Conservation (phyloP, 2,329 filamentous ascomycete species). For the Daldinia sp. region DNA sequence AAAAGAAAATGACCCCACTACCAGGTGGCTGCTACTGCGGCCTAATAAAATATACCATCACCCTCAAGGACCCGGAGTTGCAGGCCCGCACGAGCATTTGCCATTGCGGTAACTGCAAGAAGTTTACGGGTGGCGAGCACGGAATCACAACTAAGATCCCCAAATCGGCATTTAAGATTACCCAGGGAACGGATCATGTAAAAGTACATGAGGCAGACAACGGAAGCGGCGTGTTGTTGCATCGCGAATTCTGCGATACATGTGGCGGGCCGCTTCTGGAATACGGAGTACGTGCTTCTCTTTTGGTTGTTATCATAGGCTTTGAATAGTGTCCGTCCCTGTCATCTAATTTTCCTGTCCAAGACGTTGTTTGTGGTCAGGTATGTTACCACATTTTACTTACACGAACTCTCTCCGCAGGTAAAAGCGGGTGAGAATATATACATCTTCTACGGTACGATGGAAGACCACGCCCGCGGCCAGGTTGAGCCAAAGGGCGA, state of each 20-base stretch:
- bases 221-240: slow-evolving; percentile 55
- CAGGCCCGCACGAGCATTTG: slow-evolving; percentile 61
- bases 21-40: slow-evolving; percentile 56
- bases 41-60: slow-evolving; percentile 55
- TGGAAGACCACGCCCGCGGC: slow-evolving; percentile 42
- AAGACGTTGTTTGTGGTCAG: background rate
- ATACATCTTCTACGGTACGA: slow-evolving; percentile 45
- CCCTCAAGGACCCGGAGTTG: slow-evolving; percentile 51
- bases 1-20: slow-evolving; percentile 36
- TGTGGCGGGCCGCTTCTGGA: slow-evolving; percentile 62
- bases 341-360: background rate
- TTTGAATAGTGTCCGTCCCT: background rate
- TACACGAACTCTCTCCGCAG: slow-evolving; percentile 9
- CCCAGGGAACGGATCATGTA: background rate
- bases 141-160: slow-evolving; percentile 61
- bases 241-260: slow-evolving; percentile 60
- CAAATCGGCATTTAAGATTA: slow-evolving; percentile 49
- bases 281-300: slow-evolving; percentile 53
- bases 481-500: slow-evolving; percentile 46
- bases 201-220: slow-evolving; percentile 59
- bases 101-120: slow-evolving; percentile 63
- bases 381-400: background rate
- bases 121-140: slow-evolving; percentile 60
- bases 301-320: too few species aligned
- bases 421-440: slow-evolving; percentile 42